Evolutionary conservation across 2,329 filamentous ascomycete genomes (phyloP).

Genomic region (Lachnellula cervina): DNA sequence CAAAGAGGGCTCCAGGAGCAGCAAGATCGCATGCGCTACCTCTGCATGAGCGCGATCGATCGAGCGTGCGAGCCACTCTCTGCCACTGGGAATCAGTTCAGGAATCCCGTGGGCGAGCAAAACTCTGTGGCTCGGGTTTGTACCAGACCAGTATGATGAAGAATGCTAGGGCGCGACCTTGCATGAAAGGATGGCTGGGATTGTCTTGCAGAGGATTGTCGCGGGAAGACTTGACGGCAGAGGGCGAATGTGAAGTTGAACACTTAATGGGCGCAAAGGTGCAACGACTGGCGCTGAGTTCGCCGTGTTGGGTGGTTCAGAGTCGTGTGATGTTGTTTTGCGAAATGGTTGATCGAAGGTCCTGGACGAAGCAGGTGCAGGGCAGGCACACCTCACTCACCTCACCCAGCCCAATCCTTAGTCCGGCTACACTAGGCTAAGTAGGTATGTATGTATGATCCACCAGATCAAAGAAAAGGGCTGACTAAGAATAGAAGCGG

Average conservation of each 20-base stretch:
- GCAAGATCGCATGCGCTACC: conserved; percentile 29
- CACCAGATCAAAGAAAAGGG: no score
- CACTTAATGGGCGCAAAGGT: background rate
- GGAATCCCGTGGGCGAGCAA: background rate
- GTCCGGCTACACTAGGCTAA: no score
- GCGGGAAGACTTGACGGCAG: background rate
- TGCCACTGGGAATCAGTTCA: background rate
- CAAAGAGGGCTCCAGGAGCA: conserved; percentile 15
- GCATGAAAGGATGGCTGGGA: conserved; percentile 22
- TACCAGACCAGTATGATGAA: conserved; percentile 18
- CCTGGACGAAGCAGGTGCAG: background rate
- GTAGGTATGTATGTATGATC: no score
- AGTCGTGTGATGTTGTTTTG: background rate
- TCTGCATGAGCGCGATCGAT: conserved; percentile 28
- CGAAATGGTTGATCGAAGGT: background rate
- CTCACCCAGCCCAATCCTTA: no score
- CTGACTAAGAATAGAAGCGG: no score
- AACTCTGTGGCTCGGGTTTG: conserved; percentile 10
- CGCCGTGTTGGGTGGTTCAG: background rate
- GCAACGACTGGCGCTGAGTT: background rate
- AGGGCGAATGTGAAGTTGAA: background rate
- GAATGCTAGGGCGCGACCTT: conserved; percentile 28
- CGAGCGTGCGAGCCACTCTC: conserved; percentile 2
- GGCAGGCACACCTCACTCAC: background rate
- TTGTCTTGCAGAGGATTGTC: conserved; percentile 3